A percentile compares a stretch with the other conserved stretches of the same genome.
Evolutionary conservation across 2,329 filamentous ascomycete species (phyloP).

Genomic region (Alternaria arbusti): DNA sequence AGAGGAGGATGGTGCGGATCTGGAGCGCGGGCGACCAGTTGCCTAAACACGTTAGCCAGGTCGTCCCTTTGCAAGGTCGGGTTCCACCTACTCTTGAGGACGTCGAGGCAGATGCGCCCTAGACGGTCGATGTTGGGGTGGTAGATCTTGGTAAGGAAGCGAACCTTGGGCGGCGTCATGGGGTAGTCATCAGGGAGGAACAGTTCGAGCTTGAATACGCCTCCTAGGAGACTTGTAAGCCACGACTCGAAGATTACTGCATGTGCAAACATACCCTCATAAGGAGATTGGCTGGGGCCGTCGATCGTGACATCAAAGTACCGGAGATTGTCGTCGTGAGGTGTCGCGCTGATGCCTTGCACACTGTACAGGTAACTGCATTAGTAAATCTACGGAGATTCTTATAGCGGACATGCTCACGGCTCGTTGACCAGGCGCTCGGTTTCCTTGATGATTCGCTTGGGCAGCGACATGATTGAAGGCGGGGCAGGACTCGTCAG

Average conservation of each 20-base stretch:
- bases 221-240: conserved; percentile 57
- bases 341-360: conserved; percentile 91
- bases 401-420: conserved; percentile 60
- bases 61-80: background rate
- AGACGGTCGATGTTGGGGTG: conserved; percentile 99
- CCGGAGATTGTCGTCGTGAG: conserved; percentile 94
- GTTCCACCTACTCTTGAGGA: conserved; percentile 79
- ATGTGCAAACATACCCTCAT: conserved; percentile 74
- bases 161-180: conserved; percentile 98
- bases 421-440: conserved; percentile 96
- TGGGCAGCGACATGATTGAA: conserved; percentile 72
- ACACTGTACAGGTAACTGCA: conserved; percentile 64
- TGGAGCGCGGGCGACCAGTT: conserved; percentile 99
- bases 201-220: conserved; percentile 94
- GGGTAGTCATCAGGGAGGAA: conserved; percentile 99
- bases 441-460: conserved; percentile 98
- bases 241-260: background rate
- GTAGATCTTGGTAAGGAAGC: conserved; percentile 98
- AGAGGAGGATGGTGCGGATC: conserved; percentile 97
- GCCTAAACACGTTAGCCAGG: conserved; percentile 59
- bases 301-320: conserved; percentile 99
- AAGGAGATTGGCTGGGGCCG: conserved; percentile 88
- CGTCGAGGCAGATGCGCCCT: conserved; percentile 94
- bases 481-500: conserved; percentile 7
- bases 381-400: conserved; percentile 6